These are phyloP conservation scores for Obelidium mucronatum DNA, from an alignment of 192 early-diverging fungal species.

Conservation along the genomic window DNA sequence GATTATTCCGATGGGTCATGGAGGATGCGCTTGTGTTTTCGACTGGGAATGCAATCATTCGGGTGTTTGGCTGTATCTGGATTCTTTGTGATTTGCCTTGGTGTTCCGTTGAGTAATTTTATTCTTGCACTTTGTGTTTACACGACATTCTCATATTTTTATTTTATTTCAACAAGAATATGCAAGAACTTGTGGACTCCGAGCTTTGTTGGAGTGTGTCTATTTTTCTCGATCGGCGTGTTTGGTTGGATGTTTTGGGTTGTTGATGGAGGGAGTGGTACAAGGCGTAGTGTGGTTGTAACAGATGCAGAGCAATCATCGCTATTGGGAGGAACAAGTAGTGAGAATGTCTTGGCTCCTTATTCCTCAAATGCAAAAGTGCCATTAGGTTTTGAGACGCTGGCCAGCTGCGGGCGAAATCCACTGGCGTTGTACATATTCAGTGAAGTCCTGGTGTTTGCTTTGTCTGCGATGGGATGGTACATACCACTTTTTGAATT, in stretches of 20 bases:
- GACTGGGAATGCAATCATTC: not conserved
- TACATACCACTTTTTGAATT: not conserved
- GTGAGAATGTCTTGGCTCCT: not conserved
- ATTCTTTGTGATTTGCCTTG: slow-evolving; percentile 5
- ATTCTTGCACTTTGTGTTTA: no score
- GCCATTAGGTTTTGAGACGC: not conserved
- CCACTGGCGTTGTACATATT: slow-evolving; percentile 55
- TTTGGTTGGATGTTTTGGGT: slow-evolving; percentile 42
- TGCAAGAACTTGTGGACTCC: slow-evolving; percentile 66
- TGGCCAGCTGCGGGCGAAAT: slow-evolving; percentile 49
- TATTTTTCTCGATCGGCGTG: slow-evolving; percentile 32
- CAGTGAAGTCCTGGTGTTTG: slow-evolving; percentile 36
- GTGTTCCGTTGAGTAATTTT: slow-evolving; percentile 56
- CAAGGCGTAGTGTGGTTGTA: no score
- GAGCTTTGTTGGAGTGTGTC: slow-evolving; percentile 49
- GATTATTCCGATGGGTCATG: slow-evolving; percentile 30
- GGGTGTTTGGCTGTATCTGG: not conserved
- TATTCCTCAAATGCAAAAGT: not conserved
- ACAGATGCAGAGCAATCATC: no score
- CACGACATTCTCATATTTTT: no score
- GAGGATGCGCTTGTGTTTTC: not conserved
- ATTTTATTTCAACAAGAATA: no score
- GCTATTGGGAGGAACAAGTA: no score
- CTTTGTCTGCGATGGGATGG: not conserved
- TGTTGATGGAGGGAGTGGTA: slow-evolving; percentile 42